Percentiles rank a stretch among this genome's conserved stretches.
These are phyloP conservation scores for Colletotrichum sp. DNA, from an alignment of 2,329 filamentous ascomycete genomes.

Conservation along the genomic window DNA sequence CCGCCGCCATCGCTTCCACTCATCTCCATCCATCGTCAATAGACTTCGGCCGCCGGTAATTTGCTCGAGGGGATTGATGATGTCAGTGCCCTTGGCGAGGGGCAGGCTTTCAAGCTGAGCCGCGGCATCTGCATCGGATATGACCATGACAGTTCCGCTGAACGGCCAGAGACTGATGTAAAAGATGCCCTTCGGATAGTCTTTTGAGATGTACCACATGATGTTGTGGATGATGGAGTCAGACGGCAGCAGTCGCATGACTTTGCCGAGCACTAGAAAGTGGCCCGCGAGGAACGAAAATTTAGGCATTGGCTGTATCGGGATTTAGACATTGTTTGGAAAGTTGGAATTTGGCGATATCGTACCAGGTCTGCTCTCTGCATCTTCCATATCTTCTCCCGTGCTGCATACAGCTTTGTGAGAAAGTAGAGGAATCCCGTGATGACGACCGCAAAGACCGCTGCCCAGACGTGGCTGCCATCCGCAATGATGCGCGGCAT, in stretches of 20 bases:
- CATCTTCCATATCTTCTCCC: not conserved
- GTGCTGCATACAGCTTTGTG: not conserved
- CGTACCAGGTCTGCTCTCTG: not conserved
- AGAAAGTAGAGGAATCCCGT: not conserved
- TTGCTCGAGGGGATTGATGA: slow-evolving; percentile 29
- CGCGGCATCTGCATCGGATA: slow-evolving; percentile 24
- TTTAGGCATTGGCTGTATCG: not conserved
- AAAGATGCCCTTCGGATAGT: slow-evolving; percentile 14
- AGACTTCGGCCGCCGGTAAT: slow-evolving; percentile 36
- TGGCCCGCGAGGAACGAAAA: slow-evolving; percentile 28
- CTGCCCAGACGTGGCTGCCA: not conserved
- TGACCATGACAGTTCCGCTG: slow-evolving; percentile 20
- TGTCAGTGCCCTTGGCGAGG: slow-evolving; percentile 29
- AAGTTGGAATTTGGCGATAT: not conserved
- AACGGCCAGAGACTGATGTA: slow-evolving; percentile 35
- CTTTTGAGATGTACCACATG: slow-evolving; percentile 22
- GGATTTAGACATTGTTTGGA: not conserved
- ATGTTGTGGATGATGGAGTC: slow-evolving; percentile 28
- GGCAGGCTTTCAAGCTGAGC: slow-evolving; percentile 26
- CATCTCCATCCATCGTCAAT: slow-evolving; percentile 31
- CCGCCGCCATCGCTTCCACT: slow-evolving; percentile 32
- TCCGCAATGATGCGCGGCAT: not conserved
- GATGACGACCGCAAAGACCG: not conserved
- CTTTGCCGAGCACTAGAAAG: slow-evolving; percentile 24
- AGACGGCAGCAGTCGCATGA: slow-evolving; percentile 23